Base-by-base conservation (phyloP, 176 grass and related monocot species). In the Calamus simplicifolius region DNA sequence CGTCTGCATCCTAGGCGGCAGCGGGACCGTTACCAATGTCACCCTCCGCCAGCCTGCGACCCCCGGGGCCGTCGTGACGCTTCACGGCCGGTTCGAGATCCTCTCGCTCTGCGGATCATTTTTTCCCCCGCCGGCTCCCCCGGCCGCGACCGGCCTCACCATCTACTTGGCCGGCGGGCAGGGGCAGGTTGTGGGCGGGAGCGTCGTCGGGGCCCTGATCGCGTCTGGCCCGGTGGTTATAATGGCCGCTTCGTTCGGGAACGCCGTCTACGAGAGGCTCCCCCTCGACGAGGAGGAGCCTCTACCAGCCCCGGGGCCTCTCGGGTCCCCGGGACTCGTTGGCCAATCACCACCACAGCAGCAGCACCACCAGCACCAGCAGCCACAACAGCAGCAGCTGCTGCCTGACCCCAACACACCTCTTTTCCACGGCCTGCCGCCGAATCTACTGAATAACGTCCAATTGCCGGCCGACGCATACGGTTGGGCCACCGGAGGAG, bases 251-350 rank as follows among this genome's bases (percentile, higher is more conserved):
- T 91, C 83, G 18, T 97, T 97, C 73, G 84, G 87, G 23, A 91
- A 97, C 88, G 84, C 93, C n/a, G 73, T 84, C 23, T 98, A 92
- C 61, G 93, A 98, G 67, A 73, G 87, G 65, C 81, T 98, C 23
- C 93, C 93, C 0, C 75, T 92, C 19, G 93, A 83, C 5, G 84
- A 98, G 56, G 93, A 98, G 35, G 93, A 88, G 18, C 69, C 69
- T 3, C 61, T 81, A 48, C 71, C 48, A 17, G 27, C 23, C 21
- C 80, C 67, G 52, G 49, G 25, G 19, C 50, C 7, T 8, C 58
- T 71, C 1, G 70, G 69, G 35, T 67, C 54, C n/a, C 89, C 62
- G 15, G 75, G 69, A 55, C 19, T 82, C 28, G 51, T 60, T 4
- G 69, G 59, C 3, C 84, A 85, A 27, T 88, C 83, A 49, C 81